Evolutionary conservation across 441 rosid genomes (phyloP).

Genomic region (Adansonia gregorii): DNA sequence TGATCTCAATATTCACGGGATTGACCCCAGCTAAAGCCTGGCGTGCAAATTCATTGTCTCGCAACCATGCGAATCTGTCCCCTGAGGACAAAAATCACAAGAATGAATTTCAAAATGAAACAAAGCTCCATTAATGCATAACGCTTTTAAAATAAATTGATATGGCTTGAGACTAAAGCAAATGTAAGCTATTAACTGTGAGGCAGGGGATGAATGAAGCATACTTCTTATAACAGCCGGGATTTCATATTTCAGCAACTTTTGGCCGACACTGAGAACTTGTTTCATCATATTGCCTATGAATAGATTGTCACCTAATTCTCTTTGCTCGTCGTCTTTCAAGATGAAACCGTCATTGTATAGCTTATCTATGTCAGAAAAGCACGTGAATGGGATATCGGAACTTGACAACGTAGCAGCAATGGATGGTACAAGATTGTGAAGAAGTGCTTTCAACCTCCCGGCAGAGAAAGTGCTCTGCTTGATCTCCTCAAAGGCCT

Average conservation of each 20-base stretch:
- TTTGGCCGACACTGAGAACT: slow-evolving; percentile 58
- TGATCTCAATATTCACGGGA: slow-evolving; percentile 77
- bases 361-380: slow-evolving; percentile 85
- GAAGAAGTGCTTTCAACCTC: slow-evolving; percentile 83
- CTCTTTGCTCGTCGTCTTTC: slow-evolving; percentile 48
- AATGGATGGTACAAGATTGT: slow-evolving; percentile 86
- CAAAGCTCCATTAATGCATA: not conserved
- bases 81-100: slow-evolving; percentile 42
- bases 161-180: slow-evolving; percentile 7
- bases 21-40: slow-evolving; percentile 92
- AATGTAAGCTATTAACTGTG: not conserved
- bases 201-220: slow-evolving; percentile 13
- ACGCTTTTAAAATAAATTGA: not conserved
- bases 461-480: slow-evolving; percentile 81
- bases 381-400: slow-evolving; percentile 81
- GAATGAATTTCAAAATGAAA: slow-evolving; percentile 15
- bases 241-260: slow-evolving; percentile 68
- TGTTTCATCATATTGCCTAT: slow-evolving; percentile 48
- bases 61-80: slow-evolving; percentile 91
- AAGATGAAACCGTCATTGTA: slow-evolving; percentile 65
- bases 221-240: slow-evolving; percentile 80
- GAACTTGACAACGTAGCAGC: slow-evolving; percentile 76
- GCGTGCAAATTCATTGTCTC: slow-evolving; percentile 90
- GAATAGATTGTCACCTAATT: slow-evolving; percentile 30
- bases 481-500: slow-evolving; percentile 90